These are phyloP conservation scores for Leccinum olivaceopallidum DNA, from an alignment of 768 basidiomycete genomes.

Conservation along the genomic window DNA sequence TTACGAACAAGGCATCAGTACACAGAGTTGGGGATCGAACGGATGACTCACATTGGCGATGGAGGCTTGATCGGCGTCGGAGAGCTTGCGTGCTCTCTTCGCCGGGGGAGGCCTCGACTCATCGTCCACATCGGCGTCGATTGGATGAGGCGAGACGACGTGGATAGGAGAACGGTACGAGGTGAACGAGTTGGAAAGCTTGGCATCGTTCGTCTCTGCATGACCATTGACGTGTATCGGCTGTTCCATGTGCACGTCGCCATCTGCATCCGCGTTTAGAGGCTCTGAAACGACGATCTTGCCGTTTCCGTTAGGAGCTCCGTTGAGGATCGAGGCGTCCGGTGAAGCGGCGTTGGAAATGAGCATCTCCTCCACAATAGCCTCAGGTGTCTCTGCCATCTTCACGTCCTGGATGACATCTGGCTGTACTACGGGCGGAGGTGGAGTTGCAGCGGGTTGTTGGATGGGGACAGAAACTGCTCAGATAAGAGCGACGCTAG, in stretches of 20 bases:
- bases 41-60: constrained; percentile 65
- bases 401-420: constrained; percentile 54
- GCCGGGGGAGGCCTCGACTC: constrained; percentile 75
- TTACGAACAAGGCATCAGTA: constrained; percentile 45
- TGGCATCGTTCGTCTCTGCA: constrained; percentile 7
- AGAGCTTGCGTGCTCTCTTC: constrained; percentile 75
- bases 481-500: constrained; percentile 30
- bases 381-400: constrained; percentile 43
- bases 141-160: constrained; percentile 32
- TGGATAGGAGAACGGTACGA: constrained; percentile 36
- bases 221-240: constrained; percentile 28
- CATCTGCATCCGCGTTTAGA: constrained; percentile 25
- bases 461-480: constrained; percentile 46
- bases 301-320: constrained; percentile 24
- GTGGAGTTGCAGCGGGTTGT: constrained; percentile 47
- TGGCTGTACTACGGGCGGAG: constrained; percentile 45
- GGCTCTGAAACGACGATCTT: constrained; percentile 35
- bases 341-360: constrained; percentile 17
- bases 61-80: constrained; percentile 75
- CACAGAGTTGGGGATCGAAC: constrained; percentile 50
- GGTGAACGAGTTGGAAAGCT: constrained; percentile 30
- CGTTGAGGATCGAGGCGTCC: constrained; percentile 5
- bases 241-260: constrained; percentile 35
- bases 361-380: constrained; percentile 16
- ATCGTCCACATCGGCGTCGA: constrained; percentile 34